phyloP scores from a whole-genome alignment of 2,329 filamentous ascomycete species.

The Ophiostoma perfectum region DNA sequence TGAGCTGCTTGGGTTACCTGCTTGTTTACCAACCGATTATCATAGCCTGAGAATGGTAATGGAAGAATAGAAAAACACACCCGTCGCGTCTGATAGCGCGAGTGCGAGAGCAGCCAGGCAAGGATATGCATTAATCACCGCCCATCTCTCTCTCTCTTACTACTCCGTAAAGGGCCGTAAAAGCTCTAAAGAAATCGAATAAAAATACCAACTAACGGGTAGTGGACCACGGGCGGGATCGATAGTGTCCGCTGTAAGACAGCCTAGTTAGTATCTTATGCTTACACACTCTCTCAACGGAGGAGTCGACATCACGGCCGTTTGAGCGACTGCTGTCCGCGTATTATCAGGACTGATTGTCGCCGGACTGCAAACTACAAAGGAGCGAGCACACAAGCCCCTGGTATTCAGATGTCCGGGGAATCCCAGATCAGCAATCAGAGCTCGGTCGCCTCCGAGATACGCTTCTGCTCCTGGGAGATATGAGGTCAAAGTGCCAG shows the following conservation, averaged over 20 bases:
- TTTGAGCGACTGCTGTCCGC: not conserved
- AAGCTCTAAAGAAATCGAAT: too few species aligned
- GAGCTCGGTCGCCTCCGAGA: not conserved
- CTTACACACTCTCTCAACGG: not conserved
- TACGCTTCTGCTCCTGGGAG: not conserved
- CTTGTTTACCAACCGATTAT: not conserved
- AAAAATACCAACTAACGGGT: not conserved
- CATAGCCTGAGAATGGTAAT: not conserved
- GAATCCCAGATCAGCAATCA: not conserved
- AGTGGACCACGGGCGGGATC: conserved; percentile 9
- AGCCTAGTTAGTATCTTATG: not conserved
- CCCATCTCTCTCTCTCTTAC: not conserved
- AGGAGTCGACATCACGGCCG: conserved; percentile 1
- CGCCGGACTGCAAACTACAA: too few species aligned
- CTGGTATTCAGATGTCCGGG: not conserved
- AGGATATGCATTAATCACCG: not conserved
- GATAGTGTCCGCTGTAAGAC: conserved; percentile 12
- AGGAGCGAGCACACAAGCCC: too few species aligned
- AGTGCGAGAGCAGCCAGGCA: not conserved
- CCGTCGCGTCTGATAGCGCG: not conserved
- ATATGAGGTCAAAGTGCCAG: not conserved
- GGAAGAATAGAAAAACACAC: not conserved
- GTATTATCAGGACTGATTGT: not conserved
- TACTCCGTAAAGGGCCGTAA: too few species aligned
- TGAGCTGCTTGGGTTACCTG: too few species aligned